phyloP scores from a whole-genome alignment of 2,329 filamentous ascomycete species.

The Penicillium brevicompactum region DNA sequence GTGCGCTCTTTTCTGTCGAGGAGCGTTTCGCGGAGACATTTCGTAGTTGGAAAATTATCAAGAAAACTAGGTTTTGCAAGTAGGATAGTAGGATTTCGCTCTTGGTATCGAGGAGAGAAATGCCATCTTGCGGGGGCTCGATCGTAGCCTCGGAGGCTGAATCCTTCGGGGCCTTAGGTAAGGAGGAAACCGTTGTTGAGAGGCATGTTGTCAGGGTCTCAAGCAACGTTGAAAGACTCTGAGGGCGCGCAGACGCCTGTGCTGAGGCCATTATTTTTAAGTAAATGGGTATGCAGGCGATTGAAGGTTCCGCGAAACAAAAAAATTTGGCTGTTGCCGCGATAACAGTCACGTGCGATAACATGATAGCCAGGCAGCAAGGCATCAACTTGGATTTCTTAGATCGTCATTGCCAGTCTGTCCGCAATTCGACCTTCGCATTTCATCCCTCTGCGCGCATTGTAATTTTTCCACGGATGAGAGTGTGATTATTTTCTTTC shows the following conservation, averaged over 20 bases:
- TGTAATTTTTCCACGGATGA: slow-evolving; percentile 1
- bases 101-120: slow-evolving; percentile 92
- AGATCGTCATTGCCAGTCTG: slow-evolving; percentile 8
- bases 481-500: slow-evolving; percentile 1
- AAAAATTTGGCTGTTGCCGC: slow-evolving; percentile 12
- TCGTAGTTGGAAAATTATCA: slow-evolving; percentile 79
- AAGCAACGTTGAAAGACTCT: slow-evolving; percentile 34
- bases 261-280: slow-evolving; percentile 27
- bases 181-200: slow-evolving; percentile 35
- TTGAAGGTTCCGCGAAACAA: background rate
- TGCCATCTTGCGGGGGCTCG: slow-evolving; percentile 77
- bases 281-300: background rate
- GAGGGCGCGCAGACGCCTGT: slow-evolving; percentile 23
- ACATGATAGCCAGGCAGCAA: background rate
- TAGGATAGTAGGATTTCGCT: slow-evolving; percentile 97
- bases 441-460: slow-evolving; percentile 7
- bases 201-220: slow-evolving; percentile 40
- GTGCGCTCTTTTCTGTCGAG: slow-evolving; percentile 35
- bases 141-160: slow-evolving; percentile 65
- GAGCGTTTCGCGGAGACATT: slow-evolving; percentile 44
- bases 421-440: slow-evolving; percentile 6
- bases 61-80: slow-evolving; percentile 87
- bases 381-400: background rate
- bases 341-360: slow-evolving; percentile 17
- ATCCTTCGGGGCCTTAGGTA: slow-evolving; percentile 35